phyloP scores from a whole-genome alignment of 176 grass and related monocot genomes.

The Poa annua region DNA sequence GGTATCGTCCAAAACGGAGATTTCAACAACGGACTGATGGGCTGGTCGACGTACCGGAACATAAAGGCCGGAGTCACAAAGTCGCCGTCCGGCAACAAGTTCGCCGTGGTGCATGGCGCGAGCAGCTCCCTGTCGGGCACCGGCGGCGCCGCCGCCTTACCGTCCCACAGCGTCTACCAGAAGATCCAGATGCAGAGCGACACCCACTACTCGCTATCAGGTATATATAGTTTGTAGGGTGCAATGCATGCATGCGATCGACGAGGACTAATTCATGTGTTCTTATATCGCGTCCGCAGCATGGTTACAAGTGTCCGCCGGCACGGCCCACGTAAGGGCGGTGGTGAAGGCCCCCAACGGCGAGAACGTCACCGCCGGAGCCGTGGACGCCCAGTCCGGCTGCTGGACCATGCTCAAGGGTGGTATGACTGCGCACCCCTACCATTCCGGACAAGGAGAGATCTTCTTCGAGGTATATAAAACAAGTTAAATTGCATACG shows the following conservation, averaged over 20 bases:
- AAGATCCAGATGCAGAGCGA: slow-evolving; percentile 50
- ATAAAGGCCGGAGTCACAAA: slow-evolving; percentile 20
- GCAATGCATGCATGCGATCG: neutral
- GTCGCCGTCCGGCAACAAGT: slow-evolving; percentile 53
- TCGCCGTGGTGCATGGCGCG: slow-evolving; percentile 19
- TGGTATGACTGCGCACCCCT: slow-evolving; percentile 3
- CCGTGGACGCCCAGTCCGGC: slow-evolving; percentile 26
- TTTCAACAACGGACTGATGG: slow-evolving; percentile 46
- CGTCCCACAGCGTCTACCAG: slow-evolving; percentile 57
- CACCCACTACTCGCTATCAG: slow-evolving; percentile 62
- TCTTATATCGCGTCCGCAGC: slow-evolving; percentile 31
- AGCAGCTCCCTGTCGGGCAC: slow-evolving; percentile 41
- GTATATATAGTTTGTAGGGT: slow-evolving; percentile 21
- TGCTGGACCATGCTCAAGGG: slow-evolving; percentile 50
- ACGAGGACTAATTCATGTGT: neutral
- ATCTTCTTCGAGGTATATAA: slow-evolving; percentile 37
- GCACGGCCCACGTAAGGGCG: slow-evolving; percentile 45
- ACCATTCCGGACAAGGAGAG: neutral
- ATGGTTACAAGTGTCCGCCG: slow-evolving; percentile 40
- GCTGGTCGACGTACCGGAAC: slow-evolving; percentile 44
- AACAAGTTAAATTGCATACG: neutral
- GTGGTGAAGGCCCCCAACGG: slow-evolving; percentile 37
- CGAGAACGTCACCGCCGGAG: slow-evolving; percentile 27
- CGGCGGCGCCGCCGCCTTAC: slow-evolving; percentile 2
- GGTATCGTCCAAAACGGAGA: slow-evolving; percentile 62